These are phyloP conservation scores for Ophiostoma fasciatum DNA, from an alignment of 2,329 filamentous ascomycete genomes.

Conservation along the genomic window DNA sequence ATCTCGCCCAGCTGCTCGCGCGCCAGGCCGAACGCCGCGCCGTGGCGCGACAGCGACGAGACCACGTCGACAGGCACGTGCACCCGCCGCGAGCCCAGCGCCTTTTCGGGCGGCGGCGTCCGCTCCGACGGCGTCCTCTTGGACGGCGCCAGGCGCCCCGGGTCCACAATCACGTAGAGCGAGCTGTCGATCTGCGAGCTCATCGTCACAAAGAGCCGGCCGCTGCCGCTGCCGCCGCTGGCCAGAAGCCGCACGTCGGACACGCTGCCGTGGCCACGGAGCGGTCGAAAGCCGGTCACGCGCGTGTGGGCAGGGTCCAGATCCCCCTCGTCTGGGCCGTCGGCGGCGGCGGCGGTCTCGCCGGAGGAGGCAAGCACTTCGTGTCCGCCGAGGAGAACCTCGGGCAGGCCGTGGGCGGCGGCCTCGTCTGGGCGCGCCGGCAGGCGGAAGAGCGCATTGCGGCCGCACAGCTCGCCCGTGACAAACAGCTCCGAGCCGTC, in stretches of 20 bases:
- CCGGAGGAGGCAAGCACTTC: too few species aligned
- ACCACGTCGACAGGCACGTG: constrained; percentile 28
- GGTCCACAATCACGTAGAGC: constrained; percentile 46
- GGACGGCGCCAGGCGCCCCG: constrained; percentile 9
- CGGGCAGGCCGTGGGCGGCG: constrained; percentile 24
- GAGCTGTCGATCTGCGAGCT: constrained; percentile 60
- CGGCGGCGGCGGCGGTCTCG: neutral
- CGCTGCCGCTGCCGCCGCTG: constrained; percentile 21
- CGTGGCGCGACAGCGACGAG: constrained; percentile 51
- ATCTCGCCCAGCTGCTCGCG: constrained; percentile 50
- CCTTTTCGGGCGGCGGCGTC: too few species aligned
- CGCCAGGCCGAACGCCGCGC: constrained; percentile 51
- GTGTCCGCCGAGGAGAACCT: constrained; percentile 25
- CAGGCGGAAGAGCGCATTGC: constrained; percentile 45
- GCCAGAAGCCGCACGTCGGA: constrained; percentile 32
- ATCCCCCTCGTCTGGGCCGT: neutral
- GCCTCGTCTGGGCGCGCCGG: constrained; percentile 34
- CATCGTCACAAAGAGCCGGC: constrained; percentile 47
- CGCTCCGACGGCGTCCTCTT: too few species aligned
- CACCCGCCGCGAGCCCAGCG: too few species aligned
- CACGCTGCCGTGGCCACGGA: constrained; percentile 33
- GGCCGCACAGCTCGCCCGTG: constrained; percentile 56
- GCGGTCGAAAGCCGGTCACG: constrained; percentile 2
- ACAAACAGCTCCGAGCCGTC: constrained; percentile 53
- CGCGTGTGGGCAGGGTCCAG: neutral